Conservation (phyloP, 805 yeast genomes). For the Starmerella bombi region DNA sequence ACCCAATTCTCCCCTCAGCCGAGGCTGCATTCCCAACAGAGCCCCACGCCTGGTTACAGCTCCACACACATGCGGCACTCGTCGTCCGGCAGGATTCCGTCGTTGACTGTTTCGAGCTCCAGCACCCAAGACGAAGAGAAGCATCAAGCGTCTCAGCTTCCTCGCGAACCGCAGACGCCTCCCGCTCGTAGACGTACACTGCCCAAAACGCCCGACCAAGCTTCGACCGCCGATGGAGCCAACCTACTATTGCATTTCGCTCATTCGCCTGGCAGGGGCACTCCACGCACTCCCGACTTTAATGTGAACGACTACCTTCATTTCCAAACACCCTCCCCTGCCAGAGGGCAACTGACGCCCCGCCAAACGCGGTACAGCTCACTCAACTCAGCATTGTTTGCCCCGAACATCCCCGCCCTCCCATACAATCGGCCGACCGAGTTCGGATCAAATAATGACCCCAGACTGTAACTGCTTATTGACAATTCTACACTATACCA, state of each 20-base stretch:
- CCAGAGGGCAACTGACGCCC: slow-evolving; percentile 13
- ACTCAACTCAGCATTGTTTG: slow-evolving; percentile 11
- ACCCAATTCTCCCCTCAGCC: neutral
- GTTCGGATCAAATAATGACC: too few relatives aligned
- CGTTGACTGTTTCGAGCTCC: neutral
- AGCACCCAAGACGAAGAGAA: neutral
- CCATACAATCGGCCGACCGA: neutral
- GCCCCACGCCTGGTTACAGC: neutral
- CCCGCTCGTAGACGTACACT: slow-evolving; percentile 14
- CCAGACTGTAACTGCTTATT: too few relatives aligned
- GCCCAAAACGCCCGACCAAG: slow-evolving; percentile 24
- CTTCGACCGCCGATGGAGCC: slow-evolving; percentile 47
- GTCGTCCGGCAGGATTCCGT: neutral
- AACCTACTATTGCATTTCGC: slow-evolving; percentile 70
- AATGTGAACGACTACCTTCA: slow-evolving; percentile 76
- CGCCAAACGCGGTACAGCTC: slow-evolving; percentile 10
- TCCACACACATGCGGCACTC: too few relatives aligned
- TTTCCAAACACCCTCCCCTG: slow-evolving; percentile 53
- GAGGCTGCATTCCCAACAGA: neutral
- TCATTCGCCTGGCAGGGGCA: slow-evolving; percentile 42
- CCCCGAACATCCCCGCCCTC: neutral
- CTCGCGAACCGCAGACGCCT: slow-evolving; percentile 16
- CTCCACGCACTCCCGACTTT: slow-evolving; percentile 35
- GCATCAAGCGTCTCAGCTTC: slow-evolving; percentile 7
- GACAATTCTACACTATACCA: too few relatives aligned